phyloP scores from a whole-genome alignment of 768 basidiomycete genomes.

The Trametes cingulata region DNA sequence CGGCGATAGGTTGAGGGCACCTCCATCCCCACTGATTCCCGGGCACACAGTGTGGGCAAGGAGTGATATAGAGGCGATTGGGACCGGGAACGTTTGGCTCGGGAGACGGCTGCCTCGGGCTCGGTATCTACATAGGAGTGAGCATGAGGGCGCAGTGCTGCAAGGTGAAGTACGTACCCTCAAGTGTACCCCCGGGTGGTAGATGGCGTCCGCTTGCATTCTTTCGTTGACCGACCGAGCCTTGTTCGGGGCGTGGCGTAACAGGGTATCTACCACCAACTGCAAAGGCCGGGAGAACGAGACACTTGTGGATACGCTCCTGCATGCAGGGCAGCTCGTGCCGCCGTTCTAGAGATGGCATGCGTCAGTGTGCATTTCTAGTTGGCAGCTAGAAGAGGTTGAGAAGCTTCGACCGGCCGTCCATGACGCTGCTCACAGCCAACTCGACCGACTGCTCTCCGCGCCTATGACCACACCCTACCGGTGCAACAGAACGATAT shows the following conservation, averaged over 20 bases:
- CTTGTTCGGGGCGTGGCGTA: constrained; percentile 70
- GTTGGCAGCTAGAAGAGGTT: no score
- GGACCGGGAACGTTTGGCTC: constrained; percentile 69
- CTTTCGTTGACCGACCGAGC: constrained; percentile 69
- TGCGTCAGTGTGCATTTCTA: constrained; percentile 8
- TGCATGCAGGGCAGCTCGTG: constrained; percentile 81
- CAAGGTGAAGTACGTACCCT: constrained; percentile 43
- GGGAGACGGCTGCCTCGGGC: constrained; percentile 74
- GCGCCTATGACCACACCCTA: neutral
- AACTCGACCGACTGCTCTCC: neutral
- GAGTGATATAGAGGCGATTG: constrained; percentile 65
- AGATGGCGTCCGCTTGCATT: constrained; percentile 81
- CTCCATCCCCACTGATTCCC: constrained; percentile 77
- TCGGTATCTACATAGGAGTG: constrained; percentile 55
- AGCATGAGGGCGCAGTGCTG: neutral
- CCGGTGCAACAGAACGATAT: neutral
- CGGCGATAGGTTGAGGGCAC: constrained; percentile 78
- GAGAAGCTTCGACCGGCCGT: no score
- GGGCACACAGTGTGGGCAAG: constrained; percentile 75
- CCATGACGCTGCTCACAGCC: no score
- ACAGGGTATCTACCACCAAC: constrained; percentile 66
- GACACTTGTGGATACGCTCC: constrained; percentile 65
- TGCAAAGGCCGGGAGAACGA: constrained; percentile 75
- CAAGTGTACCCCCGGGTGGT: constrained; percentile 59
- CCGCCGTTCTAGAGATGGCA: constrained; percentile 67